Evolutionary conservation across 306 rosid species (phyloP).

Genomic region (Ormosia semicastrata): DNA sequence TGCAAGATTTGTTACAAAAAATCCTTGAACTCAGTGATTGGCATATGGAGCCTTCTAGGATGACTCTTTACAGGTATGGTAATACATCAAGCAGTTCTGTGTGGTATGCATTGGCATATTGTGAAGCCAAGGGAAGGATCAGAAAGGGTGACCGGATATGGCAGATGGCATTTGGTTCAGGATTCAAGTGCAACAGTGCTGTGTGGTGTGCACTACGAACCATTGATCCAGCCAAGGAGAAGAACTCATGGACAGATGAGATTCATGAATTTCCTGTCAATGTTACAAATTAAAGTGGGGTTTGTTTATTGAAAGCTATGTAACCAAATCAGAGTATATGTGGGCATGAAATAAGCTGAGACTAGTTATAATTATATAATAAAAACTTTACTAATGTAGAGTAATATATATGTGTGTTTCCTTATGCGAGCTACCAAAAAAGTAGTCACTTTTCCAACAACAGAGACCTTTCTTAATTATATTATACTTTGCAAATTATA

Average conservation of each 20-base stretch:
- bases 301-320: too few relatives aligned
- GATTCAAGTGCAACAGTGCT: constrained; percentile 36
- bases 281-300: background rate
- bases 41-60: constrained; percentile 11
- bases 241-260: constrained; percentile 18
- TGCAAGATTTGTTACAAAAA: constrained; percentile 11
- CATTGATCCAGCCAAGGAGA: background rate
- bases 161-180: constrained; percentile 33
- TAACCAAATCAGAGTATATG: too few relatives aligned
- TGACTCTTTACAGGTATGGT: background rate
- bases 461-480: too few relatives aligned
- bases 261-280: constrained; percentile 18
- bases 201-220: constrained; percentile 22
- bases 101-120: constrained; percentile 21
- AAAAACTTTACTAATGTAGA: too few relatives aligned
- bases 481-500: too few relatives aligned
- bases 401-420: too few relatives aligned
- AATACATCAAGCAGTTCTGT: constrained; percentile 22
- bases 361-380: too few relatives aligned
- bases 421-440: too few relatives aligned
- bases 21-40: background rate
- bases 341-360: too few relatives aligned
- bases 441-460: too few relatives aligned
- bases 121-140: constrained; percentile 12
- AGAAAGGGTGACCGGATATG: constrained; percentile 14